These are phyloP conservation scores for Leccinum uliginosum DNA, from an alignment of 768 basidiomycete species.

Conservation along the genomic window DNA sequence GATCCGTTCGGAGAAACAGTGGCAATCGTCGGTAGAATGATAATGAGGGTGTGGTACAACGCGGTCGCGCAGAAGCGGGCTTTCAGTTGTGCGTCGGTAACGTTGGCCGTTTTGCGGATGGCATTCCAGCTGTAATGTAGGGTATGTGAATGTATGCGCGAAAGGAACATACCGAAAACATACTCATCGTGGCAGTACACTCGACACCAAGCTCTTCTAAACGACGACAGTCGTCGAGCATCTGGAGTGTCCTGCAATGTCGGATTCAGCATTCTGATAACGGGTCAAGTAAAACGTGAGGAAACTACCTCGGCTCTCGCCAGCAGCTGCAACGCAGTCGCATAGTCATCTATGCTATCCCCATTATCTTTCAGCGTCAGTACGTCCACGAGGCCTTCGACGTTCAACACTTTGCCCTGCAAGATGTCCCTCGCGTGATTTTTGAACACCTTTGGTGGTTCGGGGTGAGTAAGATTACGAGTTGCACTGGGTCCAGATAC, in stretches of 20 bases:
- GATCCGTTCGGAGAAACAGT: slow-evolving; percentile 27
- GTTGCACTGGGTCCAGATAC: not conserved
- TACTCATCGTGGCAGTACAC: slow-evolving; percentile 89
- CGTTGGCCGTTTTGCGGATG: slow-evolving; percentile 68
- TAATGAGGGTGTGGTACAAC: slow-evolving; percentile 60
- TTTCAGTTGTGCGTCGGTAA: slow-evolving; percentile 75
- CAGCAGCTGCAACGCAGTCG: slow-evolving; percentile 65
- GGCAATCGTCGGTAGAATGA: slow-evolving; percentile 37
- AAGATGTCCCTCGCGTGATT: slow-evolving; percentile 63
- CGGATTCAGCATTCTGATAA: slow-evolving; percentile 1
- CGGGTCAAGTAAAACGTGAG: not conserved
- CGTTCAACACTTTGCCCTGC: slow-evolving; percentile 66
- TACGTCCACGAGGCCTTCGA: slow-evolving; percentile 81
- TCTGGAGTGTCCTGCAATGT: slow-evolving; percentile 61
- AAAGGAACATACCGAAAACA: slow-evolving; percentile 23
- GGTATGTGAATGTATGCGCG: not conserved
- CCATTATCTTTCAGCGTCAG: slow-evolving; percentile 81
- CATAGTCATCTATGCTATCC: slow-evolving; percentile 56
- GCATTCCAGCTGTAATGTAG: slow-evolving; percentile 61
- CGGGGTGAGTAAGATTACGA: not conserved
- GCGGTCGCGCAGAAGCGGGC: slow-evolving; percentile 71
- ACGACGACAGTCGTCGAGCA: slow-evolving; percentile 61
- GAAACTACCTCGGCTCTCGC: slow-evolving; percentile 46
- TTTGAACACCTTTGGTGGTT: slow-evolving; percentile 55
- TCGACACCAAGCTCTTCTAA: slow-evolving; percentile 80